These are phyloP conservation scores for Discostella stelligeroides DNA, from an alignment of 108 stramenopile genomes.

Conservation along the genomic window DNA sequence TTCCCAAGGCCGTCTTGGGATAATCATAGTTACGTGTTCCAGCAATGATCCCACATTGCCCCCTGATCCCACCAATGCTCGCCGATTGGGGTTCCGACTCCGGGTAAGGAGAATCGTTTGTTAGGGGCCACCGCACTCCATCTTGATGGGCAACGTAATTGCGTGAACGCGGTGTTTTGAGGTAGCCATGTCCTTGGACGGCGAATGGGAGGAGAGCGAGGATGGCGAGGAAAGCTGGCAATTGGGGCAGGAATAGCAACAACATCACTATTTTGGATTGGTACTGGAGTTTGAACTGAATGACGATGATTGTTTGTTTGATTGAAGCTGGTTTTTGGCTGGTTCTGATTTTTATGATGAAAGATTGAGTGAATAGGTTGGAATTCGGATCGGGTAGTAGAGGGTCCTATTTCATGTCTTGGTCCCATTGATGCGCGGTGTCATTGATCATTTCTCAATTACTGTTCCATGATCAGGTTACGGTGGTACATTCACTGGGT, in stretches of 20 bases:
- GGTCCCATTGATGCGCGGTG: too few species aligned
- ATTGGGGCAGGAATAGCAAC: neutral
- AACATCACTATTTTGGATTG: too few species aligned
- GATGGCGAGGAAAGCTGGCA: neutral
- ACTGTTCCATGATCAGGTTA: too few species aligned
- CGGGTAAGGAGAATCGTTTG: neutral
- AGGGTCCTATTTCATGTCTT: too few species aligned
- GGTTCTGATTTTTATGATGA: too few species aligned
- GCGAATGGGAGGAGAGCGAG: neutral
- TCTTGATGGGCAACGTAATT: conserved; percentile 4
- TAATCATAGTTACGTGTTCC: neutral
- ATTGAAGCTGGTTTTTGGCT: too few species aligned
- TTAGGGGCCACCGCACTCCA: neutral
- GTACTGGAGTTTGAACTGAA: too few species aligned
- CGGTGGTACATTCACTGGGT: too few species aligned
- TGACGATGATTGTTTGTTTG: too few species aligned
- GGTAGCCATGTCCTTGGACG: conserved; percentile 6
- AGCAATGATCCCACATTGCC: neutral
- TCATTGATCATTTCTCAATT: too few species aligned
- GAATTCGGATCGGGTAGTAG: too few species aligned
- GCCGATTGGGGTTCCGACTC: neutral
- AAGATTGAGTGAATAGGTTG: too few species aligned
- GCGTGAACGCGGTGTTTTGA: conserved; percentile 12
- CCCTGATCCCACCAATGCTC: neutral
- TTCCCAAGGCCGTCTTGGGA: conserved; percentile 6